Conservation (phyloP, 78 protist species). For the Dictyostelium purpureum region DNA sequence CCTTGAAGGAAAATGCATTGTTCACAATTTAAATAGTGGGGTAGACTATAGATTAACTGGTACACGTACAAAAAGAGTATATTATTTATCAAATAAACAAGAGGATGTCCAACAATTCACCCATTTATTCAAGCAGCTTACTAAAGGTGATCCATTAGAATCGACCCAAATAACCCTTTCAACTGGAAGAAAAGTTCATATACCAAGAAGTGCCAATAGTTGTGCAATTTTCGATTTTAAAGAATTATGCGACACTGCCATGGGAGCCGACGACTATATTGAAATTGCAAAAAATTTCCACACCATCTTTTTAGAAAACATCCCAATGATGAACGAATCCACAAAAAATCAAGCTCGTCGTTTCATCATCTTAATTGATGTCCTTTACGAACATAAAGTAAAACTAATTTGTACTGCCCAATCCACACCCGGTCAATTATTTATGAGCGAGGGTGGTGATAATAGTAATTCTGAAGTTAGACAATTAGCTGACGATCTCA, state of each 20-base stretch:
- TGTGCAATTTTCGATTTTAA: slow-evolving; percentile 78
- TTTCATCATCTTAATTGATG: slow-evolving; percentile 91
- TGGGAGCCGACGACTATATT: slow-evolving; percentile 91
- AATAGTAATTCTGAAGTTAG: neutral
- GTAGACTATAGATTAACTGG: slow-evolving; percentile 89
- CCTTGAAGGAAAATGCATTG: slow-evolving; percentile 57
- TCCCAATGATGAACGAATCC: slow-evolving; percentile 83
- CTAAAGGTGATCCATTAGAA: slow-evolving; percentile 46
- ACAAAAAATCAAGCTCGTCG: slow-evolving; percentile 89
- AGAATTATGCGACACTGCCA: slow-evolving; percentile 84
- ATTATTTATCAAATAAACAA: neutral
- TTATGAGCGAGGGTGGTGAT: slow-evolving; percentile 7
- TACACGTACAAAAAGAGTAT: slow-evolving; percentile 46
- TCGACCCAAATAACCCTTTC: neutral
- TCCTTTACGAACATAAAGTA: slow-evolving; percentile 86
- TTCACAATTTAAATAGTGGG: slow-evolving; percentile 73
- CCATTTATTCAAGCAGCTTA: slow-evolving; percentile 6
- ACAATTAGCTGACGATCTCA: slow-evolving; percentile 56
- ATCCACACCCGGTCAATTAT: slow-evolving; percentile 62
- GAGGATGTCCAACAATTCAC: neutral
- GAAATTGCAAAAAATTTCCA: slow-evolving; percentile 81
- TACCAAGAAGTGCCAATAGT: slow-evolving; percentile 33
- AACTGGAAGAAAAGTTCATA: slow-evolving; percentile 77
- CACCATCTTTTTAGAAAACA: slow-evolving; percentile 73
- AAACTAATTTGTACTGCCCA: slow-evolving; percentile 85